Conservation (phyloP, 164 flowering plant species). For the Vitis rupestris region DNA sequence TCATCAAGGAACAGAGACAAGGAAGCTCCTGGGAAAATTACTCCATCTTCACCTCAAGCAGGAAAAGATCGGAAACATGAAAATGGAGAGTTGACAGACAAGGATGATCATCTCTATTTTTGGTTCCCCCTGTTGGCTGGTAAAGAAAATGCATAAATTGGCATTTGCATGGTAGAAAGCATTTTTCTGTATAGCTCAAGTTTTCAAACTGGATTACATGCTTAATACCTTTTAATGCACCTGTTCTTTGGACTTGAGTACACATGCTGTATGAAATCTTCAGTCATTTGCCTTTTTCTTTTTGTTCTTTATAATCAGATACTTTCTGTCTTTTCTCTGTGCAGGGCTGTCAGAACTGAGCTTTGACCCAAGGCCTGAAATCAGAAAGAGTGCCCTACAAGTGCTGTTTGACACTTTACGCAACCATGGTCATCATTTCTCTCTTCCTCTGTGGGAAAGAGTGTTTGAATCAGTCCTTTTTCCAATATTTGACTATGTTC, state of each 20-base stretch:
- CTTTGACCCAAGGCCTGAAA: constrained; percentile 96
- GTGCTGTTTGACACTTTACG: constrained; percentile 90
- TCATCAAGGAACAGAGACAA: constrained; percentile 58
- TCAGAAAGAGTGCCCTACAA: constrained; percentile 84
- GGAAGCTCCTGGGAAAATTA: constrained; percentile 45
- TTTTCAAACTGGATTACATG: not conserved
- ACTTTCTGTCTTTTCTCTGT: constrained; percentile 9
- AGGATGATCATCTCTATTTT: constrained; percentile 81
- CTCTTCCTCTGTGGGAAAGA: constrained; percentile 90
- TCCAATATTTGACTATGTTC: constrained; percentile 95
- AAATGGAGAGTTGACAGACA: constrained; percentile 50
- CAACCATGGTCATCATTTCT: constrained; percentile 91
- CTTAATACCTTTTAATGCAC: not conserved
- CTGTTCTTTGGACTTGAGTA: not conserved
- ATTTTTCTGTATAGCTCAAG: not conserved
- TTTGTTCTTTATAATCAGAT: not conserved
- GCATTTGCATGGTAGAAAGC: not conserved
- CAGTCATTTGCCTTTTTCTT: too few relatives aligned
- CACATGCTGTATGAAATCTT: too few relatives aligned
- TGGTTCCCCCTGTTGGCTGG: constrained; percentile 99
- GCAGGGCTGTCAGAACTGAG: constrained; percentile 98
- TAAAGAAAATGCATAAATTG: constrained; percentile 32
- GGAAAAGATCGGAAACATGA: constrained; percentile 64
- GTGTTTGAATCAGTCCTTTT: constrained; percentile 95
- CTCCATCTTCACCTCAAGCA: constrained; percentile 44